Evolutionary conservation across 345 rosid genomes (phyloP), one percentile per base, ranked within the genome.

Genomic region (Clarkia xantiana): DNA sequence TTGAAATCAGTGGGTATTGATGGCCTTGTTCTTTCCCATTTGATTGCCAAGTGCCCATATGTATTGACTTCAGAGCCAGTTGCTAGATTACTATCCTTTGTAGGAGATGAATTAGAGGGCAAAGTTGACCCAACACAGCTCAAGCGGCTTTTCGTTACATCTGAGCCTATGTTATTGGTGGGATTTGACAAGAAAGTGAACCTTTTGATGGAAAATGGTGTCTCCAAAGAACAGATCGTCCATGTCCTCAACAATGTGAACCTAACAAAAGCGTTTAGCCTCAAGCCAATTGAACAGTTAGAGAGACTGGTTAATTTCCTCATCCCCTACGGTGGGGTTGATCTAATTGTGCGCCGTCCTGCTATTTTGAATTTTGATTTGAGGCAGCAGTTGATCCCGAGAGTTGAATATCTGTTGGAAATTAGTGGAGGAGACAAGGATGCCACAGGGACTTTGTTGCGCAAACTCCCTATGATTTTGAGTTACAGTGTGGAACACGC

Each of bases 381-480:
- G 63, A 75, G 67, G 41, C 46, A 65, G 53, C 97, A 78, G 65
- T 45, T 88, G 67, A 63, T 73, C 59, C 94, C 93, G 1, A 74
- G 76, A 59, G 59, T 88, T 44, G 68, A 60, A 52, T 62, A 77
- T 57, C 80, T 81, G 18, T 59, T 54, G 55, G 60, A 70, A 69
- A 78, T 79, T 15, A 79, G 94, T 17, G 82, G 88, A 42, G 84
- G 78, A 53, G 82, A 88, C 42, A 72, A 69, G 54, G 71, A 58
- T 38, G 77, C 82, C 52, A 71, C 86, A 0, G 78, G 76, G 29
- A 45, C 62, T 0, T 67, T 81, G 59, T 45, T 84, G 41, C 66
- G 60, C 44, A 81, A 79, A 63, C 81, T 77, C 36, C 94, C 94
- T 8, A 70, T 76, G 1, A 65, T 81, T 40, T 47, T 72, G 64